Conservation (phyloP, 2,329 filamentous ascomycete genomes). For the Diaporthe destruens region DNA sequence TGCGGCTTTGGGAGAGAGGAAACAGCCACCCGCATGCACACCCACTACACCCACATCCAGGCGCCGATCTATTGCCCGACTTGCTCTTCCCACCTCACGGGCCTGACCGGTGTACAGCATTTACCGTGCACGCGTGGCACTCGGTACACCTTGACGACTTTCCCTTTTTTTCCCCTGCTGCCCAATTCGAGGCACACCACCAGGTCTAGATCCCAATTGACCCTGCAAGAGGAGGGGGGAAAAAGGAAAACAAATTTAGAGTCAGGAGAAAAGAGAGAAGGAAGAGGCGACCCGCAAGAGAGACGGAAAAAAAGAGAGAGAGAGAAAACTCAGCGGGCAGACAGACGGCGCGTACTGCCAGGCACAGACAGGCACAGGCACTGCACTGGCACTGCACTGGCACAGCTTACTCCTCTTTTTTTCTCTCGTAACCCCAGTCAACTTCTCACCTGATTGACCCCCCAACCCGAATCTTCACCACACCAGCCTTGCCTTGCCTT, state of each 20-base stretch:
- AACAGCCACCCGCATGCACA: slow-evolving; percentile 4
- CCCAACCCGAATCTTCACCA: slow-evolving; percentile 9
- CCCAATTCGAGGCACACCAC: not conserved
- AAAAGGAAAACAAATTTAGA: not conserved
- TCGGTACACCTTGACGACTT: not conserved
- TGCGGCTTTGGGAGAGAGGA: not conserved
- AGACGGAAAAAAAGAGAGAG: too few relatives aligned
- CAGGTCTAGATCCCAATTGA: slow-evolving; percentile 12
- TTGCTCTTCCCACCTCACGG: slow-evolving; percentile 3
- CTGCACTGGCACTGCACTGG: not conserved
- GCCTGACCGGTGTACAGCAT: slow-evolving; percentile 25
- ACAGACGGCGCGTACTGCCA: not conserved
- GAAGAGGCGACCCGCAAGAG: not conserved
- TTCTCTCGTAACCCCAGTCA: not conserved
- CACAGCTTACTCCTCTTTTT: slow-evolving; percentile 28
- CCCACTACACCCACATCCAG: slow-evolving; percentile 18
- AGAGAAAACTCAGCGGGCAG: slow-evolving; percentile 18
- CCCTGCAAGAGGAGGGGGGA: not conserved
- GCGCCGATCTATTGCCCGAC: slow-evolving; percentile 1
- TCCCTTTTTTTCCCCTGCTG: not conserved
- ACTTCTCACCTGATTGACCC: slow-evolving; percentile 6
- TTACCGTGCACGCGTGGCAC: not conserved
- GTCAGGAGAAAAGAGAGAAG: not conserved
- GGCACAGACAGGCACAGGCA: slow-evolving; percentile 7
- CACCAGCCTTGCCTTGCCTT: not conserved